Evolutionary conservation across 768 basidiomycete species (phyloP).

Genomic region (Galerina sulciceps): DNA sequence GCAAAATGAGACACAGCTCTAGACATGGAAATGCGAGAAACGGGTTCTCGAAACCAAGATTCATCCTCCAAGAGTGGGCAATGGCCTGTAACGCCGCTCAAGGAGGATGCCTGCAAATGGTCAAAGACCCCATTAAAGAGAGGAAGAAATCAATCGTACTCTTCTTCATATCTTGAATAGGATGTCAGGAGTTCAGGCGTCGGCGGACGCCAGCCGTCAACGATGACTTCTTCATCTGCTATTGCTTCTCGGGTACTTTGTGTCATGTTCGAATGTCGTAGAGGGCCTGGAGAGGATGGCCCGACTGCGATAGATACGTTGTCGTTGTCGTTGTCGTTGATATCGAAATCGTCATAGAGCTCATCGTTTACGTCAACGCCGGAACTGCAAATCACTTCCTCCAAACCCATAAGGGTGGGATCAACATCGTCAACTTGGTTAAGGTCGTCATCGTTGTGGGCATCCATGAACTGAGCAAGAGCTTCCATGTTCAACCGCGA

Average conservation of each 20-base stretch:
- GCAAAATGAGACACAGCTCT: background rate
- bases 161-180: constrained; percentile 39
- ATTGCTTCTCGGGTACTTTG: background rate
- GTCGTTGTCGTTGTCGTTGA: constrained; percentile 1
- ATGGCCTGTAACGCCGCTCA: constrained; percentile 19
- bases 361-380: background rate
- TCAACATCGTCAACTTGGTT: constrained; percentile 22
- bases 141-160: constrained; percentile 36
- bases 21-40: background rate
- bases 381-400: constrained; percentile 12
- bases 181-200: constrained; percentile 31
- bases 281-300: background rate
- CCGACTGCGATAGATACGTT: background rate
- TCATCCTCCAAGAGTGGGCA: constrained; percentile 14
- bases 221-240: constrained; percentile 34
- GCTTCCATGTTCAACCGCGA: constrained; percentile 61
- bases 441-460: constrained; percentile 30
- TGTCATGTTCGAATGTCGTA: background rate
- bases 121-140: constrained; percentile 13
- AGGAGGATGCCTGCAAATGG: constrained; percentile 25
- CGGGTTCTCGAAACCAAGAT: background rate
- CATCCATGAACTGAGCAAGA: constrained; percentile 52
- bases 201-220: constrained; percentile 51
- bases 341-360: too few relatives aligned
- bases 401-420: constrained; percentile 18